Conservation (phyloP, 2,329 filamentous ascomycete genomes). For the Paracorniculantispora psalliotae region DNA sequence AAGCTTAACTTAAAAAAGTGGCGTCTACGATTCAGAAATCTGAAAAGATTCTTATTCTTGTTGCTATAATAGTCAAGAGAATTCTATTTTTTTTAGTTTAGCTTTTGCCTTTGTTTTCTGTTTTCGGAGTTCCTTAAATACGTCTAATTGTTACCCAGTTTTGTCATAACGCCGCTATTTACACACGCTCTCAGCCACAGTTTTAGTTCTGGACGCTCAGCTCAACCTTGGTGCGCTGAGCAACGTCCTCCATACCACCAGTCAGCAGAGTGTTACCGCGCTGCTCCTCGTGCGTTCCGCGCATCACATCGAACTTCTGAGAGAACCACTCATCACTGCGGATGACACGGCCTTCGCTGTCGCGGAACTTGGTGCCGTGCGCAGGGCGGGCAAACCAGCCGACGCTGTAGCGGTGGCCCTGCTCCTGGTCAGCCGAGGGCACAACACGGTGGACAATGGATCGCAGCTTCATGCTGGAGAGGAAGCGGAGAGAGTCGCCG, state of each 20-base stretch:
- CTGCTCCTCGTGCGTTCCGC: background rate
- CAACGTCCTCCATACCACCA: background rate
- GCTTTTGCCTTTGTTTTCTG: too few species aligned
- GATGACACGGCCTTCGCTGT: background rate
- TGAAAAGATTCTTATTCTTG: too few species aligned
- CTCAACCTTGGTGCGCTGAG: background rate
- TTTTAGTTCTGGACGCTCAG: background rate
- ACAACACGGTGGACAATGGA: background rate
- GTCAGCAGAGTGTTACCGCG: background rate
- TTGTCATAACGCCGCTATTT: too few species aligned
- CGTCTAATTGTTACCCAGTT: too few species aligned
- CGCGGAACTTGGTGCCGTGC: background rate
- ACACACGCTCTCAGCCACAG: background rate
- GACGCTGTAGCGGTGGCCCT: background rate
- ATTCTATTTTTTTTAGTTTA: too few species aligned
- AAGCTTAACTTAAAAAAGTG: too few species aligned
- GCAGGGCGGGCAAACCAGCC: background rate
- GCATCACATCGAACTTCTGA: background rate
- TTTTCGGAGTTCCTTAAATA: too few species aligned
- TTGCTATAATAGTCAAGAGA: too few species aligned
- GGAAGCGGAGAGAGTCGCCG: conserved; percentile 24
- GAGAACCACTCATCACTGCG: background rate
- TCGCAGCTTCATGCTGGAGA: background rate
- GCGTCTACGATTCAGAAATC: too few species aligned
- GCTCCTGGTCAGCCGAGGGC: background rate